Conservation (phyloP, 371 early-diverging fungal species). For the Mortierella polycephala region DNA sequence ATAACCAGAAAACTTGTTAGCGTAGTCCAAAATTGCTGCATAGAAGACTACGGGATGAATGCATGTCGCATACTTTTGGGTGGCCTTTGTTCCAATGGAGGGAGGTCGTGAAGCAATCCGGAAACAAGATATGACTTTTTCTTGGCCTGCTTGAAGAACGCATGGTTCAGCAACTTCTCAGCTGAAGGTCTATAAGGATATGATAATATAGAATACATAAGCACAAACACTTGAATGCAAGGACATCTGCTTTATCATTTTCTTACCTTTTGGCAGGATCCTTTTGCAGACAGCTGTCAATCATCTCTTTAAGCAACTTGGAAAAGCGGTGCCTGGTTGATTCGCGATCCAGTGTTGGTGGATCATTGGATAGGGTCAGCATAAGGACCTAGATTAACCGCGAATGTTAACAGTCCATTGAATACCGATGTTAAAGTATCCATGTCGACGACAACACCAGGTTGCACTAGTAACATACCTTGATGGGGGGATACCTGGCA, state of each 20-base stretch:
- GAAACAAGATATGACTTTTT: conserved; percentile 75
- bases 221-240: conserved; percentile 61
- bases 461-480: conserved; percentile 89
- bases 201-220: conserved; percentile 78
- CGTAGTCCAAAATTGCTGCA: too few species aligned
- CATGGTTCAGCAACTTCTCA: conserved; percentile 79
- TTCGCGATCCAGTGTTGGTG: conserved; percentile 88
- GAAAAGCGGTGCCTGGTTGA: conserved; percentile 78
- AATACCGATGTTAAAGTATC: conserved; percentile 10
- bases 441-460: conserved; percentile 73
- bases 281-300: conserved; percentile 84
- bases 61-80: conserved; percentile 55
- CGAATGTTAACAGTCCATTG: too few species aligned
- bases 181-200: conserved; percentile 80
- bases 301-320: conserved; percentile 86
- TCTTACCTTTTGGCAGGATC: conserved; percentile 81
- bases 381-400: conserved; percentile 76
- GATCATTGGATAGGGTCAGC: conserved; percentile 90
- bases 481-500: conserved; percentile 90
- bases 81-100: conserved; percentile 73
- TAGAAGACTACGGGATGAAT: too few species aligned
- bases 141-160: conserved; percentile 86
- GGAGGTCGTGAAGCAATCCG: conserved; percentile 69
- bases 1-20: too few species aligned
- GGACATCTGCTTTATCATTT: conserved; percentile 66